A percentile compares a stretch with the other conserved stretches of the same genome.
Evolutionary conservation across 2,329 filamentous ascomycete genomes (phyloP).

Genomic region (Sporothrix dimorphospora): DNA sequence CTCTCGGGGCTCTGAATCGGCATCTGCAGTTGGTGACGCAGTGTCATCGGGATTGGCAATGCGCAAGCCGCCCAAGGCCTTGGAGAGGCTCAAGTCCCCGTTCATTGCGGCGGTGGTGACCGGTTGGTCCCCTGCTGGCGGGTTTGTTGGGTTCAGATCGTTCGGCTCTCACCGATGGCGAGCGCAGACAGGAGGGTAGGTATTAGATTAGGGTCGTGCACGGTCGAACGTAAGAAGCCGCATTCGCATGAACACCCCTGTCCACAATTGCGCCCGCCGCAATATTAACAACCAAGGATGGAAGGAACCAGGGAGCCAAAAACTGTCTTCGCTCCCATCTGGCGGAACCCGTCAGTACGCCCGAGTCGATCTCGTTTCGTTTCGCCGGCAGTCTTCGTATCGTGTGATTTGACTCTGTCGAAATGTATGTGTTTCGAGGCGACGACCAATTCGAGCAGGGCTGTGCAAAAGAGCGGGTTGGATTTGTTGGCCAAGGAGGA

Average conservation of each 20-base stretch:
- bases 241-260: constrained; percentile 24
- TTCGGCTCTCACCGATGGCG: background rate
- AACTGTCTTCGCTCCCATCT: constrained; percentile 21
- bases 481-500: constrained; percentile 24
- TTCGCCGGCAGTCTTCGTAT: background rate
- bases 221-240: constrained; percentile 21
- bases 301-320: background rate
- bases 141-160: background rate
- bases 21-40: constrained; percentile 26
- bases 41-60: constrained; percentile 91
- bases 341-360: background rate
- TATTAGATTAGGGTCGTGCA: constrained; percentile 28
- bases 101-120: constrained; percentile 64
- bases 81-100: constrained; percentile 88
- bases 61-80: constrained; percentile 88
- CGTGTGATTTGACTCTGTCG: background rate
- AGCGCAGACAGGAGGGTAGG: background rate
- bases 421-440: background rate
- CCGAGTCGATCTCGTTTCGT: background rate
- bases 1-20: background rate
- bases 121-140: constrained; percentile 14
- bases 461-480: constrained; percentile 26
- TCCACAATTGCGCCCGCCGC: constrained; percentile 3
- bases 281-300: constrained; percentile 13
- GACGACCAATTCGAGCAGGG: constrained; percentile 23